A percentile compares a stretch with the other conserved stretches of the same genome.
These are phyloP conservation scores for Lactifluus rugatus DNA, from an alignment of 768 basidiomycete species.

Conservation along the genomic window DNA sequence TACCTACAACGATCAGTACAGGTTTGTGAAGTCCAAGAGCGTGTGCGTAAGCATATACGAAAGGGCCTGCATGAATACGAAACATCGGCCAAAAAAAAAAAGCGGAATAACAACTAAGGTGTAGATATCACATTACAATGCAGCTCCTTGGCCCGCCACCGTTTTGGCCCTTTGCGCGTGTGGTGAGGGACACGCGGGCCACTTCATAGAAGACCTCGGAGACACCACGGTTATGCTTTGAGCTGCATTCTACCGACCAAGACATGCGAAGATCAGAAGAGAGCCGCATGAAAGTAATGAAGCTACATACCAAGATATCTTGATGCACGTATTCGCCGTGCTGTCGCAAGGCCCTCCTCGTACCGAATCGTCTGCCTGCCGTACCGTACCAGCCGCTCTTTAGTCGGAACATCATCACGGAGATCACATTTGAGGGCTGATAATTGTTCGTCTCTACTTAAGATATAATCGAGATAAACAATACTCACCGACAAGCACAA, in stretches of 20 bases:
- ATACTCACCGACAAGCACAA: conserved; percentile 78
- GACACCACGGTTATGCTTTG: conserved; percentile 94
- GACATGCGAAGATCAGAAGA: background rate
- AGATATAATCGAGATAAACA: conserved; percentile 6
- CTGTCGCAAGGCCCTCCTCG: conserved; percentile 83
- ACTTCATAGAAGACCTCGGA: conserved; percentile 90
- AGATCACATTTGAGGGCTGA: conserved; percentile 93
- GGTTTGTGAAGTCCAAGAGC: background rate
- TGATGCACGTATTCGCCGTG: conserved; percentile 83
- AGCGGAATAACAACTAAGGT: background rate
- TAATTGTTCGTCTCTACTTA: background rate
- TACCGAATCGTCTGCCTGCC: conserved; percentile 74
- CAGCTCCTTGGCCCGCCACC: conserved; percentile 32
- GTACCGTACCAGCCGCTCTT: conserved; percentile 63
- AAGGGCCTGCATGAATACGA: background rate
- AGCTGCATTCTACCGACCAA: conserved; percentile 71
- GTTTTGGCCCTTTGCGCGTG: conserved; percentile 55
- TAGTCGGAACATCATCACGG: conserved; percentile 67
- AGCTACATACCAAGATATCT: conserved; percentile 72
- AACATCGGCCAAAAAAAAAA: background rate
- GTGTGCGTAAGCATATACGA: conserved; percentile 14
- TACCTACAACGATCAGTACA: conserved; percentile 18
- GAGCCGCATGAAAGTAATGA: background rate
- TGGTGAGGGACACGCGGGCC: conserved; percentile 72
- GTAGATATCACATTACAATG: conserved; percentile 43